A percentile compares a stretch with the other conserved stretches of the same genome.
These are phyloP conservation scores for Mycena epipterygia DNA, from an alignment of 768 basidiomycete species.

Conservation along the genomic window DNA sequence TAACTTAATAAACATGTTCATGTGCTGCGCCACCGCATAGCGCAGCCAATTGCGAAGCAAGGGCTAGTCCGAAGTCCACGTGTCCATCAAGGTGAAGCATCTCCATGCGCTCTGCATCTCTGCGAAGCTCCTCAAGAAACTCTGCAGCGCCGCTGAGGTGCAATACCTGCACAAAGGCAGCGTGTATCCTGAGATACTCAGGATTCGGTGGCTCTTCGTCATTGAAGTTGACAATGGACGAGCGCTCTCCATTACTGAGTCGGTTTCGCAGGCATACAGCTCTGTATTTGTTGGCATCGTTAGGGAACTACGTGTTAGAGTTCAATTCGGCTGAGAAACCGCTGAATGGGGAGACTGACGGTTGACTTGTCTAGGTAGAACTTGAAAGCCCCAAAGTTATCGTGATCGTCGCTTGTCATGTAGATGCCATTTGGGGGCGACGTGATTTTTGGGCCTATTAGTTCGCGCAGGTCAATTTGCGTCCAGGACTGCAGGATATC, in stretches of 20 bases:
- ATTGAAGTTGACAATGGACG: slow-evolving; percentile 12
- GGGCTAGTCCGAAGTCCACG: slow-evolving; percentile 7
- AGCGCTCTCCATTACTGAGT: slow-evolving; percentile 5
- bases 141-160: slow-evolving; percentile 17
- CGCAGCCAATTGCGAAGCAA: slow-evolving; percentile 6
- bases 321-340: neutral
- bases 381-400: slow-evolving; percentile 17
- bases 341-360: neutral
- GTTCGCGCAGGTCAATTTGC: slow-evolving; percentile 9
- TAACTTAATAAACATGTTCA: slow-evolving; percentile 1
- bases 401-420: slow-evolving; percentile 22
- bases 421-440: slow-evolving; percentile 17
- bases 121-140: neutral
- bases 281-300: slow-evolving; percentile 13
- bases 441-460: neutral
- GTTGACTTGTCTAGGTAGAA: slow-evolving; percentile 11
- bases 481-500: slow-evolving; percentile 21
- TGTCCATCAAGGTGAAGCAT: slow-evolving; percentile 8
- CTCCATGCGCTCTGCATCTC: slow-evolving; percentile 17
- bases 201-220: slow-evolving; percentile 12
- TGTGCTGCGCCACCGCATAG: slow-evolving; percentile 1
- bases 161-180: slow-evolving; percentile 11
- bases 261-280: slow-evolving; percentile 10
- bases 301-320: slow-evolving; percentile 13
- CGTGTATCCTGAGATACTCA: slow-evolving; percentile 12